Evolutionary conservation across 192 early-diverging fungal species (phyloP).

Genomic region (Umbelopsis vinacea): DNA sequence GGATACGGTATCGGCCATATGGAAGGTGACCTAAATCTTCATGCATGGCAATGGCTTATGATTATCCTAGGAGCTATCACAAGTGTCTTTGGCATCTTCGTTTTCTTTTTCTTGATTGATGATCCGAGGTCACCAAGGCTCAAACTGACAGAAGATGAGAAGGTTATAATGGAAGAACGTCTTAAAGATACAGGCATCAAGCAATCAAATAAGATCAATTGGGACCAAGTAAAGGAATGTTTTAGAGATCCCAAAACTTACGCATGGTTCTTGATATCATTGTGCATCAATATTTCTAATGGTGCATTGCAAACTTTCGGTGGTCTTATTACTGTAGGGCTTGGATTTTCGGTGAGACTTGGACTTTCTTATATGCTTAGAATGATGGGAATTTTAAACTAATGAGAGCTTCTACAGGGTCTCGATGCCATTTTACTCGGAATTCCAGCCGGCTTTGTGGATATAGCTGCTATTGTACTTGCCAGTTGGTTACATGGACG

Average conservation of each 20-base stretch:
- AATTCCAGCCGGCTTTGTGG: constrained; percentile 27
- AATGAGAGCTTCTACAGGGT: constrained; percentile 1
- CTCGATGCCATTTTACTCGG: constrained; percentile 29
- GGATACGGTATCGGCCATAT: constrained; percentile 43
- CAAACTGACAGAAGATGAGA: constrained; percentile 12
- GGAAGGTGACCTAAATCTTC: constrained; percentile 19
- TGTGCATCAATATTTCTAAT: constrained; percentile 29
- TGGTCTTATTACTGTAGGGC: constrained; percentile 23
- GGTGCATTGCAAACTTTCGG: constrained; percentile 14
- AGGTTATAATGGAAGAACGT: constrained; percentile 27
- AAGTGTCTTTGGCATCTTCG: constrained; percentile 26
- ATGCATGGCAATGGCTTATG: constrained; percentile 40
- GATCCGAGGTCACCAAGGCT: constrained; percentile 30
- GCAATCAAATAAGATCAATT: constrained; percentile 21
- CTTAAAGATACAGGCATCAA: constrained; percentile 25
- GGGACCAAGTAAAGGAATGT: constrained; percentile 21
- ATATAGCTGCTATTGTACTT: constrained; percentile 3
- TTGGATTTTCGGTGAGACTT: constrained; percentile 24
- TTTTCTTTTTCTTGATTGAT: constrained; percentile 35
- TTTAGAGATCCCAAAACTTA: constrained; percentile 27
- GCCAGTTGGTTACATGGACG: constrained; percentile 28
- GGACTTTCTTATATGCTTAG: no score
- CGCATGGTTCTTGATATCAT: neutral
- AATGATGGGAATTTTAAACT: no score
- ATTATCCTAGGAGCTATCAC: constrained; percentile 39